Conservation (phyloP, 1,284 basidiomycete genomes). For the Cystobasidiaceae sp. region DNA sequence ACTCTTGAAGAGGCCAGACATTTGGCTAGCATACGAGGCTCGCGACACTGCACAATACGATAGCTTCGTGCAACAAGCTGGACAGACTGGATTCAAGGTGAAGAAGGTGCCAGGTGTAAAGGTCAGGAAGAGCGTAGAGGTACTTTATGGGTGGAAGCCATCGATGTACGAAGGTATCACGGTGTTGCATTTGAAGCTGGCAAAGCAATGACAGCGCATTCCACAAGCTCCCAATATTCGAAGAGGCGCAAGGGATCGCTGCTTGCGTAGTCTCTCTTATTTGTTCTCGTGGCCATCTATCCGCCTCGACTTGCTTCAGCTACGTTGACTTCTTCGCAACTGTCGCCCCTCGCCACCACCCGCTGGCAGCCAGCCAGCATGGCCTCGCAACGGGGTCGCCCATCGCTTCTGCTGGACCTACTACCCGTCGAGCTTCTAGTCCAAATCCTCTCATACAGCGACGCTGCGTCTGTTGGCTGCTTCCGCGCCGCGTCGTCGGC, state of each 20-base stretch:
- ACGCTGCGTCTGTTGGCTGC: neutral
- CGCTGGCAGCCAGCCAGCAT: neutral
- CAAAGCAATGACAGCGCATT: no score
- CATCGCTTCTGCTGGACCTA: neutral
- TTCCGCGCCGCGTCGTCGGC: neutral
- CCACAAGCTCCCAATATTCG: no score
- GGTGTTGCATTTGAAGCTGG: slow-evolving; percentile 10
- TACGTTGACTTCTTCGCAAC: no score
- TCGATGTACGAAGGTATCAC: slow-evolving; percentile 20
- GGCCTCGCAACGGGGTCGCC: no score
- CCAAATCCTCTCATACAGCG: slow-evolving; percentile 4
- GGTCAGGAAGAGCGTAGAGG: slow-evolving; percentile 10
- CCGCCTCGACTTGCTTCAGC: no score
- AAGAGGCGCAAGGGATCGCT: no score
- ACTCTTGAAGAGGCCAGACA: neutral
- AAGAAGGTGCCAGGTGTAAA: slow-evolving; percentile 3
- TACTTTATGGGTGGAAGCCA: slow-evolving; percentile 9
- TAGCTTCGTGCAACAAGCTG: slow-evolving; percentile 4
- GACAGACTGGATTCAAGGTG: neutral
- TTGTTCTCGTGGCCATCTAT: no score
- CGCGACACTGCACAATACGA: slow-evolving; percentile 27
- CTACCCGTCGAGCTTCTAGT: slow-evolving; percentile 19
- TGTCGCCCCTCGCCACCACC: no score
- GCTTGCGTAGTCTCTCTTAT: no score
- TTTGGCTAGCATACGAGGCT: slow-evolving; percentile 26